These are phyloP conservation scores for Plasmodium gaboni DNA, from an alignment of 169 alveolate species.

Conservation along the genomic window DNA sequence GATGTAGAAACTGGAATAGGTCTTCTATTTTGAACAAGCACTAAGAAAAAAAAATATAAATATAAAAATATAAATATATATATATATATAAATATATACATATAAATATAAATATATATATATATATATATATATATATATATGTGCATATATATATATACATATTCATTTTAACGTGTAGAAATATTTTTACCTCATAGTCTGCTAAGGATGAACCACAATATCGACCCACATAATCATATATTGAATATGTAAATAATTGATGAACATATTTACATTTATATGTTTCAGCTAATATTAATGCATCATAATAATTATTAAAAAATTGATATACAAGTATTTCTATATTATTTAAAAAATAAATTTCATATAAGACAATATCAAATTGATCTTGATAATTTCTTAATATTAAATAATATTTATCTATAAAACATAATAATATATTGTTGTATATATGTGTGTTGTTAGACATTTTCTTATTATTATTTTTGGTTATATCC, in stretches of 20 bases:
- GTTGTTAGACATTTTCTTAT: not conserved
- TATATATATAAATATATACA: not conserved
- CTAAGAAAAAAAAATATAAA: slow-evolving; percentile 15
- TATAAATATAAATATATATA: not conserved
- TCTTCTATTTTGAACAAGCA: slow-evolving; percentile 56
- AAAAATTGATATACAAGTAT: slow-evolving; percentile 37
- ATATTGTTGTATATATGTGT: slow-evolving; percentile 12
- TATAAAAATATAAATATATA: not conserved
- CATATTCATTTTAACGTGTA: too few species aligned
- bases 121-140: too few species aligned
- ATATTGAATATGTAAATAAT: slow-evolving; percentile 42
- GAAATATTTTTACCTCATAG: slow-evolving; percentile 15
- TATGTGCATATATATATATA: too few species aligned
- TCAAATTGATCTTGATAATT: slow-evolving; percentile 18
- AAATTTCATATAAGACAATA: slow-evolving; percentile 44
- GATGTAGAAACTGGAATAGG: slow-evolving; percentile 37
- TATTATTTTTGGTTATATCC: slow-evolving; percentile 42
- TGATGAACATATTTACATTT: slow-evolving; percentile 17
- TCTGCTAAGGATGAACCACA: slow-evolving; percentile 38
- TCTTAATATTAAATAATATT: slow-evolving; percentile 39
- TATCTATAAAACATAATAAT: slow-evolving; percentile 35
- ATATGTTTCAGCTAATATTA: slow-evolving; percentile 23
- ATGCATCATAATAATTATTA: slow-evolving; percentile 35
- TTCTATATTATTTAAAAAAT: slow-evolving; percentile 37
- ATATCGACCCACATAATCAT: slow-evolving; percentile 53